Conservation (phyloP, 179 eudicot species). For the Sideroxylon spinosum region DNA sequence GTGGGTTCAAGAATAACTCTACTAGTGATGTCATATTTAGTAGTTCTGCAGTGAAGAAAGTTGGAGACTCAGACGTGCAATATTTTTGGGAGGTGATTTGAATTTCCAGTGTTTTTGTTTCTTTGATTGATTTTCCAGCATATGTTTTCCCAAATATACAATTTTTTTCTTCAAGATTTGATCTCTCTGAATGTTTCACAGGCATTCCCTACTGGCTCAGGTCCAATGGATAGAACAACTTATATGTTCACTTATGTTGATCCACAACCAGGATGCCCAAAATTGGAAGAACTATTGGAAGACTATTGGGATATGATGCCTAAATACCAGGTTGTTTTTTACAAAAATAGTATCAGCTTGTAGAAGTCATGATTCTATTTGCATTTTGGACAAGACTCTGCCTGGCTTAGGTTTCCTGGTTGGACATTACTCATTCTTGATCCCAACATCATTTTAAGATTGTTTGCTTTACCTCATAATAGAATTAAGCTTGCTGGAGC, state of each 20-base stretch:
- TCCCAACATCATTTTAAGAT: too few relatives aligned
- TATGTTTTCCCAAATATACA: not conserved
- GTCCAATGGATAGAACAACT: conserved; percentile 81
- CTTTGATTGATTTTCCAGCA: not conserved
- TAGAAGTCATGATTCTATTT: not conserved
- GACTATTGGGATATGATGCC: conserved; percentile 97
- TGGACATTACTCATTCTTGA: too few relatives aligned
- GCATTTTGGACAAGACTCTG: not conserved
- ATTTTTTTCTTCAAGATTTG: not conserved
- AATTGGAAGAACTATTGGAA: conserved; percentile 82
- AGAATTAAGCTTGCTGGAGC: too few relatives aligned
- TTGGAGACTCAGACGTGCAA: conserved; percentile 70
- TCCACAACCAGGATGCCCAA: conserved; percentile 80
- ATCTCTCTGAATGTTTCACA: conserved; percentile 27
- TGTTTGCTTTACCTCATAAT: too few relatives aligned
- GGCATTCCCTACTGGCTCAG: conserved; percentile 99
- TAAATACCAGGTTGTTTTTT: conserved; percentile 64
- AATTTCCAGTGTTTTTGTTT: conserved; percentile 12
- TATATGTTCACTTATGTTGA: conserved; percentile 96
- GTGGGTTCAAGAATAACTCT: conserved; percentile 60
- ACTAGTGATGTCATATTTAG: conserved; percentile 84
- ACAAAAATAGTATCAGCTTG: not conserved
- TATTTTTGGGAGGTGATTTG: conserved; percentile 90
- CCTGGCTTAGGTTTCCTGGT: not conserved
- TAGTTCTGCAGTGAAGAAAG: conserved; percentile 51